Evolutionary conservation across 1,139 yeast species (phyloP).

Genomic region (Suhomyces coccinellae): DNA sequence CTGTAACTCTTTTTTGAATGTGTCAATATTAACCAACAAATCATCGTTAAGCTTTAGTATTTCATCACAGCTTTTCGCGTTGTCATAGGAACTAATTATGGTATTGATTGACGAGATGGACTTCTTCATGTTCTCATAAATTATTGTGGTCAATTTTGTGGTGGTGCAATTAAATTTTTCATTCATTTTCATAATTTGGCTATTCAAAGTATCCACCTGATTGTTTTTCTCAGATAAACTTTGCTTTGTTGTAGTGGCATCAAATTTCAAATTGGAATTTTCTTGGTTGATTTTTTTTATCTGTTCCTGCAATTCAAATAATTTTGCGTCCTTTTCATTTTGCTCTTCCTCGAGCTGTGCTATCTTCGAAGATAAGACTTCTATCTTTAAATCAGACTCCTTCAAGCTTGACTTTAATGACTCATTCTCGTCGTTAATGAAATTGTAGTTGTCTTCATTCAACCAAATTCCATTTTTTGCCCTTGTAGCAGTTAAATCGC

Average conservation of each 20-base stretch:
- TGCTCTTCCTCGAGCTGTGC: slow-evolving; percentile 4
- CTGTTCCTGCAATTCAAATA: not conserved
- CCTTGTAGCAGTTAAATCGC: slow-evolving; percentile 63
- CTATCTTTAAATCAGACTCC: slow-evolving; percentile 18
- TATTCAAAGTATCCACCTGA: slow-evolving; percentile 12
- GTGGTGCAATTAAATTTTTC: slow-evolving; percentile 17
- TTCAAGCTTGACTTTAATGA: slow-evolving; percentile 26
- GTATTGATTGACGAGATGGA: slow-evolving; percentile 13
- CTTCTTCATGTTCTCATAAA: slow-evolving; percentile 16
- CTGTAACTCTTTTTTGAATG: slow-evolving; percentile 11
- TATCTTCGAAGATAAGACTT: slow-evolving; percentile 6
- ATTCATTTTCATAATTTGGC: slow-evolving; percentile 14
- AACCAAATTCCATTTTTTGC: slow-evolving; percentile 60
- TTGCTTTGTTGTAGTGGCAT: not conserved
- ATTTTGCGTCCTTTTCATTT: slow-evolving; percentile 2
- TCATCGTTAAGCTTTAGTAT: slow-evolving; percentile 8
- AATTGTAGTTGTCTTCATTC: slow-evolving; percentile 58
- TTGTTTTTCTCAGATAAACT: slow-evolving; percentile 9
- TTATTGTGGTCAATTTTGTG: slow-evolving; percentile 15
- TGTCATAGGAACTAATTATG: slow-evolving; percentile 9
- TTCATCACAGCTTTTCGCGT: slow-evolving; percentile 9
- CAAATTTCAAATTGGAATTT: not conserved
- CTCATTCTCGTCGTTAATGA: slow-evolving; percentile 39
- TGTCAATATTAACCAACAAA: slow-evolving; percentile 6
- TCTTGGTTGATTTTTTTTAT: not conserved